phyloP scores from a whole-genome alignment of 352 stramenopile genomes.

The Globisporangium mamillatum region DNA sequence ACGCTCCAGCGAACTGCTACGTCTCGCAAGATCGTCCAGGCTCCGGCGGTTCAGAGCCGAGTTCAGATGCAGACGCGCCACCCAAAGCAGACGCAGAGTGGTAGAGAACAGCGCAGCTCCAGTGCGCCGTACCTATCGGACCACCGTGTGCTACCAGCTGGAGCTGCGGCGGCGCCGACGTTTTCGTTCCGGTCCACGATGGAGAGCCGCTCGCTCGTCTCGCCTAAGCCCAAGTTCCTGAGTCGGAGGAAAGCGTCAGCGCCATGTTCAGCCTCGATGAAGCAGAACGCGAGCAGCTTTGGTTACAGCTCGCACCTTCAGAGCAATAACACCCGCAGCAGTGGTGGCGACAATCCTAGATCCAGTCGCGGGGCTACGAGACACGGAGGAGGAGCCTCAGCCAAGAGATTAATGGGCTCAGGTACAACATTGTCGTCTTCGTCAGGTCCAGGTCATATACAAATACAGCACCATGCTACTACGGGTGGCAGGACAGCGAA shows the following conservation, averaged over 20 bases:
- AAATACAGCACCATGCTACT: not conserved
- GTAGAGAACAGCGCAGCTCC: not conserved
- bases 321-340: not conserved
- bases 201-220: constrained; percentile 33
- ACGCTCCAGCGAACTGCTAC: constrained; percentile 5
- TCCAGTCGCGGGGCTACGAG: not conserved
- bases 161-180: constrained; percentile 19
- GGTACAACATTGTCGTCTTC: not conserved
- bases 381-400: not conserved
- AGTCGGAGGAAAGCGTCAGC: not conserved
- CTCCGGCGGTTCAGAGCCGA: not conserved
- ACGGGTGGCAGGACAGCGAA: not conserved
- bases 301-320: not conserved
- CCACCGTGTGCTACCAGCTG: constrained; percentile 14
- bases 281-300: not conserved
- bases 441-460: not conserved
- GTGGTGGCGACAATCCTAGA: not conserved
- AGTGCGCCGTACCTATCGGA: constrained; percentile 29
- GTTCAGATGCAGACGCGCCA: not conserved
- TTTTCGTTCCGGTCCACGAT: constrained; percentile 43
- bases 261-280: not conserved
- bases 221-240: constrained; percentile 18
- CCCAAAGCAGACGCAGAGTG: not conserved
- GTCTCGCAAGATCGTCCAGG: constrained; percentile 6
- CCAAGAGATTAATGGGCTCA: not conserved